Percentiles rank a stretch among this genome's conserved stretches.
These are phyloP conservation scores for Mucor indicus DNA, from an alignment of 371 early-diverging fungal genomes.

Conservation along the genomic window DNA sequence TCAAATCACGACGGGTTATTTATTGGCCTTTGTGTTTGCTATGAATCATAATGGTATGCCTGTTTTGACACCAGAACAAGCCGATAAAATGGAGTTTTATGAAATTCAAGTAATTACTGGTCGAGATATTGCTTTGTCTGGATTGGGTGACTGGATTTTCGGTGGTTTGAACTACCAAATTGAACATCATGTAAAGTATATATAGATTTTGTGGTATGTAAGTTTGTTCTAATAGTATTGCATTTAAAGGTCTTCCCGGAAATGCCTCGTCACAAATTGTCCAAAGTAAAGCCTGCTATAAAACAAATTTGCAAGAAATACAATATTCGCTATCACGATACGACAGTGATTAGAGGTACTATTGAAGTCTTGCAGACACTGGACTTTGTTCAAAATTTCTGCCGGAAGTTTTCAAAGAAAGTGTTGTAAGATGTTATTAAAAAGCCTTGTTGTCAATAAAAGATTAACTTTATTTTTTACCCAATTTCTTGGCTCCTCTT, in stretches of 20 bases:
- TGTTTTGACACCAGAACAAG: constrained; percentile 64
- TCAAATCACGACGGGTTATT: constrained; percentile 70
- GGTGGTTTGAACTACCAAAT: constrained; percentile 85
- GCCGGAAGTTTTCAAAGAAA: constrained; percentile 45
- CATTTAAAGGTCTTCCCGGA: constrained; percentile 65
- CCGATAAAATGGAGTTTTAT: constrained; percentile 69
- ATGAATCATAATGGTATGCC: constrained; percentile 91
- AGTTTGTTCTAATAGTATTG: not conserved
- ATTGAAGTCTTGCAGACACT: constrained; percentile 67
- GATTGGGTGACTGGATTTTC: constrained; percentile 74
- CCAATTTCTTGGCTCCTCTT: too few species aligned
- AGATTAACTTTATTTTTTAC: too few species aligned
- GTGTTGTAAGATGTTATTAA: not conserved
- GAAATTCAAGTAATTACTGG: constrained; percentile 76
- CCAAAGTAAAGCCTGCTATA: constrained; percentile 59
- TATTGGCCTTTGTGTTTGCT: constrained; percentile 75
- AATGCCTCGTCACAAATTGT: constrained; percentile 74
- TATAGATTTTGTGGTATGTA: not conserved
- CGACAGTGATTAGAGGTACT: constrained; percentile 63
- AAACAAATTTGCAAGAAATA: constrained; percentile 69
- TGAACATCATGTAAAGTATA: constrained; percentile 59
- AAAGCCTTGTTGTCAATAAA: too few species aligned
- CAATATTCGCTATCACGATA: constrained; percentile 64
- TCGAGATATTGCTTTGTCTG: constrained; percentile 63
- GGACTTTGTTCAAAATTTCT: constrained; percentile 52